Percentiles rank a stretch among this genome's conserved stretches.
Conservation (phyloP, 495 filamentous ascomycete species). For the Rusavskia elegans region DNA sequence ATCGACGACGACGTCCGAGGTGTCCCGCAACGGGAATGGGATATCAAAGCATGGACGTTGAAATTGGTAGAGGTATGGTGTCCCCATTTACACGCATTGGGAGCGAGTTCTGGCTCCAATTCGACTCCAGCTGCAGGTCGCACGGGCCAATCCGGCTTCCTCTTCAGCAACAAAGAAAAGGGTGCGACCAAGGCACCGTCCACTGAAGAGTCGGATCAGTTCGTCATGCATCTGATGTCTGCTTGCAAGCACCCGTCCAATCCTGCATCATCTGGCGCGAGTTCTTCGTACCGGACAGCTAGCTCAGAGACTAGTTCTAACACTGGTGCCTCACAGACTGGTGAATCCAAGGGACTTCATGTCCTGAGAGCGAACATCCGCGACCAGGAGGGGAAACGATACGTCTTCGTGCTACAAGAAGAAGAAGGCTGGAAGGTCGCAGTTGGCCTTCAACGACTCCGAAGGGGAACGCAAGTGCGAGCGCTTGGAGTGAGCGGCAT, state of each 20-base stretch:
- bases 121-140: constrained; percentile 15
- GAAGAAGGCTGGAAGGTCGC: constrained; percentile 90
- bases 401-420: constrained; percentile 67
- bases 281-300: constrained; percentile 11
- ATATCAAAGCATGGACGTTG: constrained; percentile 94
- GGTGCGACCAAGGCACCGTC: constrained; percentile 29
- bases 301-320: constrained; percentile 11
- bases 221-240: constrained; percentile 38
- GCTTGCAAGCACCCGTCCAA: constrained; percentile 44
- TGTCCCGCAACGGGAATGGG: constrained; percentile 88
- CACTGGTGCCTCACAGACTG: constrained; percentile 28
- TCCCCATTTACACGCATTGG: constrained; percentile 28
- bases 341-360: constrained; percentile 49
- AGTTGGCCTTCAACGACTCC: constrained; percentile 57
- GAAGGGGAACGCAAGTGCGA: constrained; percentile 52
- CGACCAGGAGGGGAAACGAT: constrained; percentile 70
- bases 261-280: constrained; percentile 23
- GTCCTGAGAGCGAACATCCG: constrained; percentile 67
- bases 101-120: constrained; percentile 22
- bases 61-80: constrained; percentile 86
- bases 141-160: constrained; percentile 11
- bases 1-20: constrained; percentile 87
- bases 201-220: constrained; percentile 46
- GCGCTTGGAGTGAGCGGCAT: constrained; percentile 49
- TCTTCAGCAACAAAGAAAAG: constrained; percentile 25